phyloP scores from a whole-genome alignment of 345 rosid species.

The Angophora floribunda region DNA sequence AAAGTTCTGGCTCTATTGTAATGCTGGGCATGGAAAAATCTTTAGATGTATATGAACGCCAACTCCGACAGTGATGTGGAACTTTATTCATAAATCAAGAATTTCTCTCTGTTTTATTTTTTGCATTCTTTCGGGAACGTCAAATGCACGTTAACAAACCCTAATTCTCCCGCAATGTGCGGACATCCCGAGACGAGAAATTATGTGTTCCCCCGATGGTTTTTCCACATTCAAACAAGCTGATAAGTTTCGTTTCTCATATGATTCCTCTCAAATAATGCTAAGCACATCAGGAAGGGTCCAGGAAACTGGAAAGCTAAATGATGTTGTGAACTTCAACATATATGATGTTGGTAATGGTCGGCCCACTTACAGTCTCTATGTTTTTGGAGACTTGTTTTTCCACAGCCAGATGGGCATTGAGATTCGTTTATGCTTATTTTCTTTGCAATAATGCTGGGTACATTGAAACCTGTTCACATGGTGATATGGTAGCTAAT shows the following conservation, averaged over 20 bases:
- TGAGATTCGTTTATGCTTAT: neutral
- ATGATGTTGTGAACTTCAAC: neutral
- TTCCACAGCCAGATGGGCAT: neutral
- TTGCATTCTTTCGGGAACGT: neutral
- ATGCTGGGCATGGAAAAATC: neutral
- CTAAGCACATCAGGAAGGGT: neutral
- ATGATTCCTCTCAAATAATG: neutral
- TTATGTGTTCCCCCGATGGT: neutral
- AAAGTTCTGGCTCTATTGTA: neutral
- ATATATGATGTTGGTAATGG: neutral
- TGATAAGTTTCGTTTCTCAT: neutral
- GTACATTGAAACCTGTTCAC: neutral
- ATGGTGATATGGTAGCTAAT: neutral
- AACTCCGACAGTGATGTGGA: neutral
- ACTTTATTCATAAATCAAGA: neutral
- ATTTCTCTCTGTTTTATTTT: neutral
- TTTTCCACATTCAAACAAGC: neutral
- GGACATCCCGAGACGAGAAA: neutral
- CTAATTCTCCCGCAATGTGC: neutral
- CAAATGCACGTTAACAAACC: neutral
- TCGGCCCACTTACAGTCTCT: neutral
- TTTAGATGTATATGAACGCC: neutral
- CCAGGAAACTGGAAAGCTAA: neutral
- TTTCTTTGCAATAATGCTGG: neutral
- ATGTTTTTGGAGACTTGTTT: neutral